Conservation (phyloP, 352 stramenopile species). For the Globisporangium nodosum region DNA sequence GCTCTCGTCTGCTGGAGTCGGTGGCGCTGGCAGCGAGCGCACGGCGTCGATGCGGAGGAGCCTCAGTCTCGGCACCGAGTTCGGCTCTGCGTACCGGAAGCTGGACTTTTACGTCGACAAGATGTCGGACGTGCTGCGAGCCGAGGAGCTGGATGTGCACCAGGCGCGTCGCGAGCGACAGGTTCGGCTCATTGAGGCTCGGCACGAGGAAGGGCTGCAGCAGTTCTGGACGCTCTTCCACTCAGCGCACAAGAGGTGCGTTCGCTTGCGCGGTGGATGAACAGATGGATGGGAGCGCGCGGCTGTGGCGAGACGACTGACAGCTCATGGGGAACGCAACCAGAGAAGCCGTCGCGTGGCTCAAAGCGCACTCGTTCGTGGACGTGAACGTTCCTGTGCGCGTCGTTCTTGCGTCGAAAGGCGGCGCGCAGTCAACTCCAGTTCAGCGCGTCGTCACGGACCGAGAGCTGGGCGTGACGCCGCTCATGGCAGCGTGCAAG, state of each 20-base stretch:
- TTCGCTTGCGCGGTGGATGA: neutral
- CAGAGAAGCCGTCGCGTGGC: constrained; percentile 57
- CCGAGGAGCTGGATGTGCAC: constrained; percentile 24
- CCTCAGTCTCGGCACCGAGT: constrained; percentile 6
- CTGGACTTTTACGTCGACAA: constrained; percentile 46
- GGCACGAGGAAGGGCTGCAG: constrained; percentile 33
- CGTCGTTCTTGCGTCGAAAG: neutral
- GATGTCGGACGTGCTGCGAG: constrained; percentile 25
- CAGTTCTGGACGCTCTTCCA: constrained; percentile 63
- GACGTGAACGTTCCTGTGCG: constrained; percentile 62
- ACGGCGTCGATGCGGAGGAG: constrained; percentile 4
- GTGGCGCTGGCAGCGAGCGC: neutral
- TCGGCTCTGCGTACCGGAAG: constrained; percentile 25
- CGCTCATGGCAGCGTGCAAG: constrained; percentile 64
- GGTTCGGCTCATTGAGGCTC: constrained; percentile 29
- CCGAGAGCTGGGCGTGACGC: constrained; percentile 41
- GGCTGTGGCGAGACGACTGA: neutral
- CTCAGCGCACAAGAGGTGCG: constrained; percentile 22
- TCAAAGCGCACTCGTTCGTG: constrained; percentile 53
- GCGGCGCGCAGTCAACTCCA: neutral
- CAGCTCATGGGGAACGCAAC: neutral
- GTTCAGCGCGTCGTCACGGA: constrained; percentile 12
- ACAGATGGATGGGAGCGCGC: too few relatives aligned
- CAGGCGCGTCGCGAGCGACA: constrained; percentile 20
- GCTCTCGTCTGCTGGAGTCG: neutral